Base-by-base conservation (phyloP, 257 asterid species). In the Agastache rugosa region DNA sequence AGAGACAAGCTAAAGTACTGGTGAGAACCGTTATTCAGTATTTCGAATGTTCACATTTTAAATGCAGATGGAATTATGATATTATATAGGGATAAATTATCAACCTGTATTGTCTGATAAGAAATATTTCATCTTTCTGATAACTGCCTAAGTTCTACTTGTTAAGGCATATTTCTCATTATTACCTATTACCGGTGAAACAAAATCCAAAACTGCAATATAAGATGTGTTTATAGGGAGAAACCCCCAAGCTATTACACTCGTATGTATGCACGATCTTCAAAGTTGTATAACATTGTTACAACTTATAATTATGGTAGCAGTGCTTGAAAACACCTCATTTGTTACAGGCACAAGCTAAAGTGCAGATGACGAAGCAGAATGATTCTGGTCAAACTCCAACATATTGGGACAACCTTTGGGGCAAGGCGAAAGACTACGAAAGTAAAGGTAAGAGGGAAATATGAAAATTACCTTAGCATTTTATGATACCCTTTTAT, bases 1-100 rank as follows among this genome's bases (percentile, higher is more conserved):
- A 87, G 85, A 83, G 95, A 75, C 99, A 90, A 76, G 82, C 75
- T 77, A 92, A 86, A 89, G 93, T 92, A 80, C 76, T 92, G 99
- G 99, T 94, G 82, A 87, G 90, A 56, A 25, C 74, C 69, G 19
- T 63, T 5, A 12, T 56, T 41, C 25, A 62, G 41, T 14, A 35
- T 31, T 8, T 23, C n/a, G n/a, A 19, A 35, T 41, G 27, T 17
- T 61, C 19, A 41, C 11, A 15, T 75, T 67, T 41, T 62, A 23
- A 37, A 59, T 6, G 14, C 61, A n/a, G 48, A 35, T 27, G 35
- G 29, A 66, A 27, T 10, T 69, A 58, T 48, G 68, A 60, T 48
- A 73, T 22, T 61, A 39, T 53, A 50, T 19, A 17, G 14, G 31
- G 59, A 59, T 23, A 58, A 77, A 48, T 14, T 45, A 23, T 56